These are phyloP conservation scores for Oryza rufipogon DNA, from an alignment of 176 grass and related monocot genomes.

Conservation along the genomic window DNA sequence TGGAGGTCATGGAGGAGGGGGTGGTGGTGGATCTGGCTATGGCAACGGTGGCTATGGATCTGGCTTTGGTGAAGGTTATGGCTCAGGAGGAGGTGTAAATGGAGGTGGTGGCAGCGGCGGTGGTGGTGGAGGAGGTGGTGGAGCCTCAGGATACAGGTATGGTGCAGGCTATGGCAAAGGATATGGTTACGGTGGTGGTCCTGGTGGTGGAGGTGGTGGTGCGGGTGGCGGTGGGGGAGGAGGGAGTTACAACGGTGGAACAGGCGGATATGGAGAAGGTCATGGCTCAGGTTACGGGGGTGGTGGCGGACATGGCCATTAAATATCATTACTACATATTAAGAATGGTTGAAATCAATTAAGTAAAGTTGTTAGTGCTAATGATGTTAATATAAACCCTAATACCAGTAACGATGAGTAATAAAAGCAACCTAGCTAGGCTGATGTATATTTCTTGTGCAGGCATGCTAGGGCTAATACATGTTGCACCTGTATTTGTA, in stretches of 20 bases:
- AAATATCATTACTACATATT: background rate
- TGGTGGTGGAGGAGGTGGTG: background rate
- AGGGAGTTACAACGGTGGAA: background rate
- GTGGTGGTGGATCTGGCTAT: background rate
- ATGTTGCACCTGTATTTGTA: background rate
- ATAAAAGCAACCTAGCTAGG: background rate
- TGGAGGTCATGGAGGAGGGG: background rate
- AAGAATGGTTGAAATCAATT: background rate
- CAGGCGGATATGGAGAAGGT: background rate
- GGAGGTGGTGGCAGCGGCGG: background rate
- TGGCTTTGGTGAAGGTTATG: slow-evolving; percentile 5
- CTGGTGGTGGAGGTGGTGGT: background rate
- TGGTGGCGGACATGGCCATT: background rate
- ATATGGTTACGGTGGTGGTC: background rate
- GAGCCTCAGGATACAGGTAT: background rate
- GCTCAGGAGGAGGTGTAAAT: background rate
- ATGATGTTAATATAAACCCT: no score
- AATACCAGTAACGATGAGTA: background rate
- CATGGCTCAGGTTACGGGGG: background rate
- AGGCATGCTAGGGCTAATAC: background rate
- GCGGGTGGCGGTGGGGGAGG: background rate
- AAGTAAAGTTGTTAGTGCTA: background rate
- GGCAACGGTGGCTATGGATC: background rate
- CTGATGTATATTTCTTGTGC: background rate
- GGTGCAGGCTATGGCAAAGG: background rate